Percentiles rank a stretch among this genome's conserved stretches.
Evolutionary conservation across 306 rosid species (phyloP).

Genomic region (Heteromeles arbutifolia): DNA sequence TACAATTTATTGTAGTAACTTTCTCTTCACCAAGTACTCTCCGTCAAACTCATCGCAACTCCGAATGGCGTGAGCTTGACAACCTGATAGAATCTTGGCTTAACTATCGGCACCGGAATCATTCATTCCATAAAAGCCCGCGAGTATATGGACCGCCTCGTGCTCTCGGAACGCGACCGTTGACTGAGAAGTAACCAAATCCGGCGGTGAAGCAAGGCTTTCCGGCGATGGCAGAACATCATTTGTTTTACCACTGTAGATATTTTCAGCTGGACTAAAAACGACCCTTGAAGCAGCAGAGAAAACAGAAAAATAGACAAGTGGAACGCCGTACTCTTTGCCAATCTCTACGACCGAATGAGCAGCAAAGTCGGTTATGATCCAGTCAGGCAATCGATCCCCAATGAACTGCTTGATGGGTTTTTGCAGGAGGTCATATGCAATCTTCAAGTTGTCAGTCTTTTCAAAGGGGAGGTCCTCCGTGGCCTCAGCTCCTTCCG

Average conservation of each 20-base stretch:
- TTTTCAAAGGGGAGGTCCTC: constrained; percentile 10
- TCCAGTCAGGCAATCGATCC: constrained; percentile 10
- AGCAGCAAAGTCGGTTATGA: background rate
- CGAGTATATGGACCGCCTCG: background rate
- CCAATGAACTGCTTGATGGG: constrained; percentile 5
- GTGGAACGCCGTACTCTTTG: background rate
- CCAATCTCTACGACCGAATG: background rate
- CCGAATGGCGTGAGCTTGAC: background rate
- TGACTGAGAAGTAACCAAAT: background rate
- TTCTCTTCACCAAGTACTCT: constrained; percentile 22
- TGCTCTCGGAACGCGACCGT: background rate
- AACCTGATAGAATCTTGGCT: background rate
- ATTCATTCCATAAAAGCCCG: background rate
- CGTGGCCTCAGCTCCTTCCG: constrained; percentile 15
- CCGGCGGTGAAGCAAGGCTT: background rate
- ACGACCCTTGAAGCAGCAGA: background rate
- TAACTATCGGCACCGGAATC: background rate
- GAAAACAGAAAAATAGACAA: background rate
- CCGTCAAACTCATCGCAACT: background rate
- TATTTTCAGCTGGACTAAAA: background rate
- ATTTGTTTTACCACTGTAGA: background rate
- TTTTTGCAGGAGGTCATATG: background rate
- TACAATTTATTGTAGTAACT: too few relatives aligned
- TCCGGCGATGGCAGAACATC: background rate
- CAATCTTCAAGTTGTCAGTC: background rate